phyloP scores from a whole-genome alignment of 1,139 yeast genomes.

The Hansenula sp. region DNA sequence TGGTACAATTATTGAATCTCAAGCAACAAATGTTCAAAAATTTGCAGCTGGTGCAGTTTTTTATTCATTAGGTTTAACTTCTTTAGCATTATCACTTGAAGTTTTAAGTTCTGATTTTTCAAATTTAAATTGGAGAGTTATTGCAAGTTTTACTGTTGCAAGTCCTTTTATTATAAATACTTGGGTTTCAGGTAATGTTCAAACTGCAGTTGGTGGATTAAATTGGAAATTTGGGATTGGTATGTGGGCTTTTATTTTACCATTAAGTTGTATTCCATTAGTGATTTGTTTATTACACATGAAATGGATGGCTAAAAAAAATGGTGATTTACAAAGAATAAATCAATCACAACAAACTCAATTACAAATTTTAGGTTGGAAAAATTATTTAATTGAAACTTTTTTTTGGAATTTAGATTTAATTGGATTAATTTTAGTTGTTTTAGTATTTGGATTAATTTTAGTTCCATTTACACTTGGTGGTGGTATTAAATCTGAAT shows the following conservation, averaged over 20 bases:
- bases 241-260: conserved; percentile 71
- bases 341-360: conserved; percentile 25
- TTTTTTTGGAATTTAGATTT: conserved; percentile 52
- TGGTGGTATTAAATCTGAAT: conserved; percentile 48
- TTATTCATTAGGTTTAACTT: conserved; percentile 66
- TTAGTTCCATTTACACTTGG: conserved; percentile 49
- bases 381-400: conserved; percentile 24
- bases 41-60: conserved; percentile 70
- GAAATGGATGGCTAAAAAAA: conserved; percentile 39
- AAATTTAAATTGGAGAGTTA: conserved; percentile 61
- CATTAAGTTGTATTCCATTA: conserved; percentile 55
- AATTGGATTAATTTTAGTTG: conserved; percentile 46
- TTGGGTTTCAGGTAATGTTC: conserved; percentile 61
- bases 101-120: conserved; percentile 61
- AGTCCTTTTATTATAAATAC: conserved; percentile 67
- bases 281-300: conserved; percentile 46
- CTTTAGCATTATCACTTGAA: conserved; percentile 50
- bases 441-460: conserved; percentile 50
- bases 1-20: conserved; percentile 66
- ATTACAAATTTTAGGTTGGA: conserved; percentile 23
- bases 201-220: conserved; percentile 26
- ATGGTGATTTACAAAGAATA: conserved; percentile 30
- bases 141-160: conserved; percentile 57
- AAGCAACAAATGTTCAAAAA: conserved; percentile 51
- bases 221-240: conserved; percentile 69